phyloP scores from a whole-genome alignment of 257 asterid species.

The Solanum arcanum region DNA sequence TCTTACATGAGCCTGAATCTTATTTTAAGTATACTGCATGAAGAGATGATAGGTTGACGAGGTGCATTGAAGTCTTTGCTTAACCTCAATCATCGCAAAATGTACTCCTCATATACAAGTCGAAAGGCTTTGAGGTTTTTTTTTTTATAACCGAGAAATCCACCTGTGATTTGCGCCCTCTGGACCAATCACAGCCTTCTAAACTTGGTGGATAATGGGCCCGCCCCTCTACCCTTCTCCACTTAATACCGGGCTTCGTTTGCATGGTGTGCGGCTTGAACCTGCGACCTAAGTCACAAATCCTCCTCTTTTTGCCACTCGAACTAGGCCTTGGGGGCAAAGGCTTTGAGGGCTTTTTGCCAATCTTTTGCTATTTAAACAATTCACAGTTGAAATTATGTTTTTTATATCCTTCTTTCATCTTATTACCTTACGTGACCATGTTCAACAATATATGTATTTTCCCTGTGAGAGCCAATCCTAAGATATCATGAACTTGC shows the following conservation, averaged over 20 bases:
- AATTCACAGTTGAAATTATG: background rate
- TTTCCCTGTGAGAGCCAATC: background rate
- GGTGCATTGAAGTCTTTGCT: background rate
- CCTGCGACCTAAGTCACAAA: too few species aligned
- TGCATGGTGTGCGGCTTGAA: too few species aligned
- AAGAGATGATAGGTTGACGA: background rate
- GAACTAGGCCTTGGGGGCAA: too few species aligned
- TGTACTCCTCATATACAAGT: background rate
- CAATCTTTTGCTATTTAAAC: background rate
- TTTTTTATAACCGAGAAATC: too few species aligned
- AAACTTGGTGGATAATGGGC: too few species aligned
- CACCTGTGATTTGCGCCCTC: too few species aligned
- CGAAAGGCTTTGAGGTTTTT: background rate
- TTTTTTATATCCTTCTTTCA: background rate
- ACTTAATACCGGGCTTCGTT: too few species aligned
- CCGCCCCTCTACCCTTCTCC: too few species aligned
- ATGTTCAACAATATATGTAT: background rate
- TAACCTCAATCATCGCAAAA: background rate
- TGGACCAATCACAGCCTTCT: too few species aligned
- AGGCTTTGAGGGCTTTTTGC: background rate
- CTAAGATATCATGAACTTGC: background rate
- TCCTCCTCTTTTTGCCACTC: too few species aligned
- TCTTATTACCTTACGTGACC: background rate
- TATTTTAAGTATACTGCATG: background rate
- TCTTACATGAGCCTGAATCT: background rate